Percentiles rank a stretch among this genome's conserved stretches.
Evolutionary conservation across 2,329 filamentous ascomycete species (phyloP).

Genomic region (Fusarium equiseti): DNA sequence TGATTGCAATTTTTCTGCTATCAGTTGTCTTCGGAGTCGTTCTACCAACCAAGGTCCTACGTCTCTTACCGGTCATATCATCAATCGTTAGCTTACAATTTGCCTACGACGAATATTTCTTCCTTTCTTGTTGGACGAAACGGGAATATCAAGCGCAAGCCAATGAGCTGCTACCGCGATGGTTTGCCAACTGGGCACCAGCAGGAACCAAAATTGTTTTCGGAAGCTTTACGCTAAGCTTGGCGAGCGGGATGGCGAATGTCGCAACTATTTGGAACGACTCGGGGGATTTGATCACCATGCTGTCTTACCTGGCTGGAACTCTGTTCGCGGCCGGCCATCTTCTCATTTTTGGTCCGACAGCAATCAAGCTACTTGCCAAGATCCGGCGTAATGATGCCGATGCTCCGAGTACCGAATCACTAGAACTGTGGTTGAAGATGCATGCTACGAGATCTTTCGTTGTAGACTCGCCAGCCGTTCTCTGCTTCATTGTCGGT

Average conservation of each 20-base stretch:
- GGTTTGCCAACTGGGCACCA: not conserved
- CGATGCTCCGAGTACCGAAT: not conserved
- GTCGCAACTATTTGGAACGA: not conserved
- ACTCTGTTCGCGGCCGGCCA: not conserved
- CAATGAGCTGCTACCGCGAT: not conserved
- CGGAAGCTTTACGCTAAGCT: not conserved
- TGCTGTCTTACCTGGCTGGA: not conserved
- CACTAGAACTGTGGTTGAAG: not conserved
- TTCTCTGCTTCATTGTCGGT: not conserved
- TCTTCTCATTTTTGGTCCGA: not conserved
- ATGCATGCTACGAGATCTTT: not conserved
- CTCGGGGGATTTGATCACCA: not conserved
- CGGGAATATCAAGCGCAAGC: not conserved
- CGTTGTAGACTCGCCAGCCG: not conserved
- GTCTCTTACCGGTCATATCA: not conserved
- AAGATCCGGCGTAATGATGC: not conserved
- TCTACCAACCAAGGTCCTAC: not conserved
- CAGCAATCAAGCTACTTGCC: not conserved
- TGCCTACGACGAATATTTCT: not conserved
- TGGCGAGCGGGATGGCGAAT: not conserved
- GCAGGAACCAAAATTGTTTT: not conserved
- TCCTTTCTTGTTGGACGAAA: not conserved
- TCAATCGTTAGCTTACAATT: not conserved
- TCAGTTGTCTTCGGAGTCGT: not conserved
- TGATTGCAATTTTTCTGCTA: not conserved